Conservation (phyloP, 768 basidiomycete genomes). For the Russula sp. region DNA sequence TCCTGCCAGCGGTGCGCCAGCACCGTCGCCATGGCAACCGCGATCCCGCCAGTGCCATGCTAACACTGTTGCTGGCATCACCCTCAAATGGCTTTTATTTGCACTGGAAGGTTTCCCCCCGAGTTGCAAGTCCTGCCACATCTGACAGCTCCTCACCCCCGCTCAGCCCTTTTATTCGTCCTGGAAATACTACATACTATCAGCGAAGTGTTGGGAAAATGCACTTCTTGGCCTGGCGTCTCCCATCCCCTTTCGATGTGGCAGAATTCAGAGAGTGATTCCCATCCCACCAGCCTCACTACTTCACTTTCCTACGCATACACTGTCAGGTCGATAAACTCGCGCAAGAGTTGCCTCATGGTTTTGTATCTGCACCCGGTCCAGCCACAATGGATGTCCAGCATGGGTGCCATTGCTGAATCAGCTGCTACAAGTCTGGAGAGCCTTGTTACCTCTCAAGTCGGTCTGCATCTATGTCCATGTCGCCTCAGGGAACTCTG, state of each 20-base stretch:
- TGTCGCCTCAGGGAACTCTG: background rate
- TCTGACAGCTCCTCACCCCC: conserved; percentile 1
- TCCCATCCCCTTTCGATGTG: background rate
- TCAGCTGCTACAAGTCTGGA: background rate
- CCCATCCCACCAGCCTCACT: background rate
- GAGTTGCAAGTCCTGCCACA: background rate
- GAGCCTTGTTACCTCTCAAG: background rate
- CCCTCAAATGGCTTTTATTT: conserved; percentile 5
- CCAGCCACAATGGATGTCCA: background rate
- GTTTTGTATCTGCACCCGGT: conserved; percentile 11
- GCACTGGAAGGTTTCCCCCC: background rate
- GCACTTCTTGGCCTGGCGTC: background rate
- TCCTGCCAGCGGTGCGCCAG: too few species aligned
- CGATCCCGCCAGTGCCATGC: too few species aligned
- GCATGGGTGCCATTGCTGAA: background rate
- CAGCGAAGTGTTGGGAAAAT: background rate
- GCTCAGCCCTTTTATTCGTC: background rate
- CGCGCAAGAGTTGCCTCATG: conserved; percentile 14
- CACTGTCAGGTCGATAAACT: conserved; percentile 8
- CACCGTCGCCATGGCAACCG: too few species aligned
- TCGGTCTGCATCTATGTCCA: background rate
- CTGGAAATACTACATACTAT: background rate
- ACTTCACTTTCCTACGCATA: background rate
- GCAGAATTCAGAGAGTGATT: background rate
- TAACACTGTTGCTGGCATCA: too few species aligned